phyloP scores from a whole-genome alignment of 1,284 basidiomycete genomes.

The Irpex lacteus region DNA sequence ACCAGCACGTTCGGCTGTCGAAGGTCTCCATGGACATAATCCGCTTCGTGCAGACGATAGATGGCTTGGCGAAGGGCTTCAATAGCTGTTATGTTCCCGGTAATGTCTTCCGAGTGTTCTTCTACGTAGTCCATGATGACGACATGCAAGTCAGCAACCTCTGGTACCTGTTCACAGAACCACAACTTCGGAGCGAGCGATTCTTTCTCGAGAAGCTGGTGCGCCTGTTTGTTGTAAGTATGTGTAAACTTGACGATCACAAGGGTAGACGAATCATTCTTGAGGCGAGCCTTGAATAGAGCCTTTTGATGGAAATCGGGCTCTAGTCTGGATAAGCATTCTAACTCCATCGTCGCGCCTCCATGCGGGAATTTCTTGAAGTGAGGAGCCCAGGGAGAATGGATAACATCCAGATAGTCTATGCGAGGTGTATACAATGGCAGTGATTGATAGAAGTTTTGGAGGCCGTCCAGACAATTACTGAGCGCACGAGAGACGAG shows the following conservation, averaged over 20 bases:
- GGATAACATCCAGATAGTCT: background rate
- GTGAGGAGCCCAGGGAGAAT: background rate
- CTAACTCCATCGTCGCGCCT: background rate
- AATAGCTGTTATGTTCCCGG: background rate
- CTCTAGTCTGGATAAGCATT: background rate
- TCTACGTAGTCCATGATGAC: constrained; percentile 10
- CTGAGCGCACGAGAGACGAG: background rate
- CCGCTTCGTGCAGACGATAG: constrained; percentile 12
- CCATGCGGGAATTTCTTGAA: background rate
- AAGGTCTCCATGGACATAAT: constrained; percentile 23
- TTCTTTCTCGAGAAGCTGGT: background rate
- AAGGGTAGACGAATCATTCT: background rate
- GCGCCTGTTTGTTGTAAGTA: background rate
- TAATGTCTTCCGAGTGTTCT: background rate
- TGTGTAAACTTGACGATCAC: constrained; percentile 9
- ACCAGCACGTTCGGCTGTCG: constrained; percentile 21
- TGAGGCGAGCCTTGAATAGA: background rate
- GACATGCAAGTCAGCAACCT: background rate
- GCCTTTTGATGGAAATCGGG: background rate
- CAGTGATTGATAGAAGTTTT: background rate
- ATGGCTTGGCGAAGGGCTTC: background rate
- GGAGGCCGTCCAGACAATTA: background rate
- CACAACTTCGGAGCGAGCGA: background rate
- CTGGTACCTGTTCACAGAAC: constrained; percentile 1
- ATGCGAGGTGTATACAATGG: background rate